Base-by-base conservation (phyloP, 2,329 filamentous ascomycete genomes). In the Trichophyton rubrum region DNA sequence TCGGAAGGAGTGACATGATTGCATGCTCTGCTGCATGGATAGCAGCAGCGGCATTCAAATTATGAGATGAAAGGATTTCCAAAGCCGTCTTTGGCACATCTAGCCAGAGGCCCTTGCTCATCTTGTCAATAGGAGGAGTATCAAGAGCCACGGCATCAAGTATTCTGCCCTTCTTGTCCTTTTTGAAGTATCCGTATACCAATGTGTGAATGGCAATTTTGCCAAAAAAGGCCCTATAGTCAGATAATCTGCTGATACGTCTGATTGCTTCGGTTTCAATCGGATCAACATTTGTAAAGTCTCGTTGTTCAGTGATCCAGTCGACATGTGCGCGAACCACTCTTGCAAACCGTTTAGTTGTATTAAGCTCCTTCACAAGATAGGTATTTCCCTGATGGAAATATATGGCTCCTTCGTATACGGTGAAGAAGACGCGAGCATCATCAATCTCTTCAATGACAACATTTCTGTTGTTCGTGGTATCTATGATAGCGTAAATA, bases 361-460 rank as follows among this genome's bases (percentile, higher is more conserved):
- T 86, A 64, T 83, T 83, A 68, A 97, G 91, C 67, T 97, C 90
- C 66, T 90, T 88, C 59, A 99, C 89, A 1, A 97, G 81, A 69
- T 96, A 99, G 1, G 87, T 92, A 64, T 85, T 85, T n/a, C 93
- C 93, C 74, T 99, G 93, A 68, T 99, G 93, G 3, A 99, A 79
- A 75, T 95, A 99, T 64, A 99, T 96, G 51, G 90, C 93, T 11
- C 93, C 93, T 71, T 97, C 92, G 72, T 99, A 99, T 62, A 99
- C 82, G 1, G 90, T 96, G 73, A 96, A 97, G 66, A 90, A 92
- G 1, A 92, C 92, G n/a, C 93, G 85, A 1, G 88, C 93, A 1
- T 90, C 89, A 74, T 97, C 93, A n/a, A 99, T 81, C 74, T 97
- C 91, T 77, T 99, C 93, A 1, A 66, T 80, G 0, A 99, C 88